Evolutionary conservation across 805 yeast genomes (phyloP), one percentile per base, ranked within the genome.

Genomic region (Candida corydali): DNA sequence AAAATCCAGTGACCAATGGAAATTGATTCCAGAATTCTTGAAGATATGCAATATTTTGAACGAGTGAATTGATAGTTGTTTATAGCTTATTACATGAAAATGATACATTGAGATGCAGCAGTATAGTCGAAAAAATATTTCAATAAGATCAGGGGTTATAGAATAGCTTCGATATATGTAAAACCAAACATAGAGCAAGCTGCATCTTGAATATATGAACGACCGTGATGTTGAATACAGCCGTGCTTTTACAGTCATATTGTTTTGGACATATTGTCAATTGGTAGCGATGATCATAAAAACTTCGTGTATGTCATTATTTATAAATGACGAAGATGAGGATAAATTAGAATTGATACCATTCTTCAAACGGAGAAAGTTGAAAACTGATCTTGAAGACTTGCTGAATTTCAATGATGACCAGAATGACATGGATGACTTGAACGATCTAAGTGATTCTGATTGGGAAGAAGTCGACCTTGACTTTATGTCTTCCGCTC

Each of bases 21-120:
- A 35, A 8, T 36, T 53, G 29, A 39, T 62, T 10, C 40, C 46
- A 7, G 68, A 63, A 42, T 62, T 62, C 63, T 36, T 42, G 8
- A 47, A 47, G 6, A 42, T 63, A 15, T 49, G 55, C 28, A 44
- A 47, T n/a, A 35, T 57, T 7, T 43, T 61, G 10, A 63, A 59
- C 38, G 36, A 31, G n/a, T n/a, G n/a, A n/a, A n/a, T n/a, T n/a
- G n/a, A n/a, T n/a, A n/a, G n/a, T n/a, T n/a, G n/a, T n/a, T n/a
- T n/a, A n/a, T n/a, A n/a, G n/a, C n/a, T n/a, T n/a, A n/a, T n/a
- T n/a, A n/a, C n/a, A n/a, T n/a, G n/a, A n/a, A n/a, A n/a, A n/a
- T n/a, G n/a, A n/a, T n/a, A n/a, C n/a, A n/a, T n/a, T n/a, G n/a
- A n/a, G n/a, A n/a, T n/a, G n/a, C n/a, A n/a, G n/a, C n/a, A n/a